A percentile compares a stretch with the other conserved stretches of the same genome.
Conservation (phyloP, 768 basidiomycete genomes). For the Lactarius sanguifluus region DNA sequence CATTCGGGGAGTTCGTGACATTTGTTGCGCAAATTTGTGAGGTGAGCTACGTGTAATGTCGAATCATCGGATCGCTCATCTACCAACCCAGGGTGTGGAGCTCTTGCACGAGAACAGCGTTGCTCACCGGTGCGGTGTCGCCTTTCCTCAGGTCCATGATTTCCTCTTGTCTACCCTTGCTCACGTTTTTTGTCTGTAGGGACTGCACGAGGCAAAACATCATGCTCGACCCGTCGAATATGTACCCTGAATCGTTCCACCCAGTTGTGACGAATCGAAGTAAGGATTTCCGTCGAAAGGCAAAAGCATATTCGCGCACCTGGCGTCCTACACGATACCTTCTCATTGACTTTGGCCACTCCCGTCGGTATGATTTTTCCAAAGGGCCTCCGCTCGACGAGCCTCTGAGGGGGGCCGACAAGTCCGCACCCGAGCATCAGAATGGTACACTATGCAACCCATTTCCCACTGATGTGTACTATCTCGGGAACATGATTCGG, state of each 20-base stretch:
- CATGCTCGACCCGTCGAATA: slow-evolving; percentile 23
- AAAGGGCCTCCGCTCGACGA: slow-evolving; percentile 23
- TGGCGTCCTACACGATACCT: slow-evolving; percentile 32
- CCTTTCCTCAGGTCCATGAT: background rate
- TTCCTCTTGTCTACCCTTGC: background rate
- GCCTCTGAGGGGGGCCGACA: slow-evolving; percentile 32
- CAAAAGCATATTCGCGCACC: slow-evolving; percentile 31
- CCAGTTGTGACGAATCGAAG: background rate
- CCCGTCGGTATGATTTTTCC: slow-evolving; percentile 28
- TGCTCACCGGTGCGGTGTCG: slow-evolving; percentile 21
- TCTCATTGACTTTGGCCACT: slow-evolving; percentile 36
- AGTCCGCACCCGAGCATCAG: slow-evolving; percentile 33
- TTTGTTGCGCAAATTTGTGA: slow-evolving; percentile 41
- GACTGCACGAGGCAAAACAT: slow-evolving; percentile 22
- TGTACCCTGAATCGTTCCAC: slow-evolving; percentile 26
- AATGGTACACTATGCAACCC: slow-evolving; percentile 23
- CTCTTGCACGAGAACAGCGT: slow-evolving; percentile 27
- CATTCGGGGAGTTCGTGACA: slow-evolving; percentile 39
- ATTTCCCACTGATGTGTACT: slow-evolving; percentile 34
- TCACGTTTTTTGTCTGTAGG: background rate
- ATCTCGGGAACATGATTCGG: slow-evolving; percentile 32
- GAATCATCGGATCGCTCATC: background rate
- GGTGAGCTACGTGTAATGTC: slow-evolving; percentile 26
- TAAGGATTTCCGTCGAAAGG: slow-evolving; percentile 15
- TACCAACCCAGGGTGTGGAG: slow-evolving; percentile 7